These are phyloP conservation scores for Eucalyptus shirleyi DNA, from an alignment of 345 rosid genomes.

Conservation along the genomic window DNA sequence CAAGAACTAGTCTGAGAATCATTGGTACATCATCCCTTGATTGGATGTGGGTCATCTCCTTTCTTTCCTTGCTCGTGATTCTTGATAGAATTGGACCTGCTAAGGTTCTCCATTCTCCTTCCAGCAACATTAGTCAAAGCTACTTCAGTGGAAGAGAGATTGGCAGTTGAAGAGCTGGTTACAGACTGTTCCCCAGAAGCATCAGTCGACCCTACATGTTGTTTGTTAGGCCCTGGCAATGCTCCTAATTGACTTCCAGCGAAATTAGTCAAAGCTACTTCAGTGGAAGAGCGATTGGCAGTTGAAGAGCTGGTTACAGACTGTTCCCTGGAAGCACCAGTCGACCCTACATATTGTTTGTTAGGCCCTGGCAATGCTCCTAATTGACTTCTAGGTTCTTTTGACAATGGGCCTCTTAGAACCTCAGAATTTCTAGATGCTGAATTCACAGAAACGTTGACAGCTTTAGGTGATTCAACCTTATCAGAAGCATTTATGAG, in stretches of 20 bases:
- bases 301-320: background rate
- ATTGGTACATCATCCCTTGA: conserved; percentile 23
- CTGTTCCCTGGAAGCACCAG: conserved; percentile 3
- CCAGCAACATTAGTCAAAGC: conserved; percentile 9
- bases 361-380: conserved; percentile 1
- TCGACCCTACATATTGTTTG: conserved; percentile 1
- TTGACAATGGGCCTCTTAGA: conserved; percentile 17
- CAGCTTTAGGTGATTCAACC: conserved; percentile 22
- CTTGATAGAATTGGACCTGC: conserved; percentile 41
- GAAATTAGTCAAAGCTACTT: conserved; percentile 1
- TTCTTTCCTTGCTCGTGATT: conserved; percentile 11
- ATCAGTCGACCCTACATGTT: conserved; percentile 4
- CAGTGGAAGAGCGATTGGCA: conserved; percentile 1
- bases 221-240: conserved; percentile 5
- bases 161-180: conserved; percentile 7
- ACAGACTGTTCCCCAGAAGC: background rate
- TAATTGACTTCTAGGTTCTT: conserved; percentile 3
- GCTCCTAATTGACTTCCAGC: conserved; percentile 5
- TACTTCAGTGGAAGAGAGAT: conserved; percentile 6
- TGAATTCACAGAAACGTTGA: conserved; percentile 21
- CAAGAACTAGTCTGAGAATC: background rate
- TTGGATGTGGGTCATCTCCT: conserved; percentile 19
- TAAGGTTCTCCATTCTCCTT: conserved; percentile 19
- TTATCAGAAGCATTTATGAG: conserved; percentile 21
- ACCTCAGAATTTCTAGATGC: conserved; percentile 22